phyloP scores from a whole-genome alignment of 148 eudicot genomes.

The Spergularia marina region DNA sequence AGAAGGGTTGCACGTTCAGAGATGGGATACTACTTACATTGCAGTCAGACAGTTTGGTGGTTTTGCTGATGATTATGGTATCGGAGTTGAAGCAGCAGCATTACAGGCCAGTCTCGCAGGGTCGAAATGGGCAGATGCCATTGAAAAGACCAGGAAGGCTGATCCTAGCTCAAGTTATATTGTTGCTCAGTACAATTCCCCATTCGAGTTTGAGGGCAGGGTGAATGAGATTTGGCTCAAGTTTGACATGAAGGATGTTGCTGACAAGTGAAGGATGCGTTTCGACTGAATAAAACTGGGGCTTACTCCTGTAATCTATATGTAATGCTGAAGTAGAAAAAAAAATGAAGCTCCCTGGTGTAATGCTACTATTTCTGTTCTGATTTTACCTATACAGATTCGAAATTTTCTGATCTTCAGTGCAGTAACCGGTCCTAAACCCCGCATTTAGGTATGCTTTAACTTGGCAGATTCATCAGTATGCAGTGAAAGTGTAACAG shows the following conservation, averaged over 20 bases:
- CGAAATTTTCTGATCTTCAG: no score
- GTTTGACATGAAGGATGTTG: constrained; percentile 43
- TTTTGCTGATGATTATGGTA: constrained; percentile 45
- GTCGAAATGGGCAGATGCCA: constrained; percentile 56
- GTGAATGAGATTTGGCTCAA: constrained; percentile 92
- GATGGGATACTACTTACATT: constrained; percentile 57
- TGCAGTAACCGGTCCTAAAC: no score
- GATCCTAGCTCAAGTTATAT: constrained; percentile 39
- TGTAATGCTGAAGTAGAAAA: not conserved
- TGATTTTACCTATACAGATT: no score
- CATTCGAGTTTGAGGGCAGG: constrained; percentile 68
- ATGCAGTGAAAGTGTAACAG: no score
- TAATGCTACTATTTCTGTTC: not conserved
- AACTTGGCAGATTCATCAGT: no score
- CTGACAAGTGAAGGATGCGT: constrained; percentile 14
- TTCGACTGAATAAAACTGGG: not conserved
- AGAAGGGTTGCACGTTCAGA: constrained; percentile 51
- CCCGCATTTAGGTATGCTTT: no score
- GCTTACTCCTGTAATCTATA: not conserved
- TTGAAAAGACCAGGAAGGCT: constrained; percentile 40
- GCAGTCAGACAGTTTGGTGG: constrained; percentile 83
- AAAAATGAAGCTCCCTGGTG: not conserved
- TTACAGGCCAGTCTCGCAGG: constrained; percentile 54
- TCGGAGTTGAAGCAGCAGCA: constrained; percentile 66
- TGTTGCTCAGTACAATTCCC: constrained; percentile 91